Percentiles rank a stretch among this genome's conserved stretches.
Evolutionary conservation across 2,329 filamentous ascomycete species (phyloP).

Genomic region (Leptographium radiaticola): DNA sequence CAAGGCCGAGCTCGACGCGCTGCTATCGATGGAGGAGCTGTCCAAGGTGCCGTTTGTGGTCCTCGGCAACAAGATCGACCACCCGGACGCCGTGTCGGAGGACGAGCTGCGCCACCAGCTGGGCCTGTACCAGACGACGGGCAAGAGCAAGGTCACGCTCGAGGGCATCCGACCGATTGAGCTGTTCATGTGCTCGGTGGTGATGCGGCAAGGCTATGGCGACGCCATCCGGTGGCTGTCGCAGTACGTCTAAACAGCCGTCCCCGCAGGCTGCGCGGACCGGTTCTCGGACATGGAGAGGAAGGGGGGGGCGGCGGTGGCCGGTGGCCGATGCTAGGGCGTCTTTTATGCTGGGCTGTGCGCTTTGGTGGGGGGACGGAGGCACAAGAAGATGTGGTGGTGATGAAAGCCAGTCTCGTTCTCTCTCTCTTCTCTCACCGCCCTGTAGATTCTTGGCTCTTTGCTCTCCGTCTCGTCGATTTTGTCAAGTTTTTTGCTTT

Average conservation of each 20-base stretch:
- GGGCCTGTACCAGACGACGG: conserved; percentile 90
- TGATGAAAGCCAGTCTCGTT: background rate
- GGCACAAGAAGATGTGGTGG: background rate
- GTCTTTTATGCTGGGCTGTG: background rate
- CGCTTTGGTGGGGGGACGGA: background rate
- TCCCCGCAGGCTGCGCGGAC: too few relatives aligned
- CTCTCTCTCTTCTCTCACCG: background rate
- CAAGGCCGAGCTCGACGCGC: conserved; percentile 92
- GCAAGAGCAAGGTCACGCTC: conserved; percentile 80
- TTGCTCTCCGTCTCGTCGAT: background rate
- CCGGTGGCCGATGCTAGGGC: background rate
- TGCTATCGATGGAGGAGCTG: conserved; percentile 93
- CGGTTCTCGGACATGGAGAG: background rate
- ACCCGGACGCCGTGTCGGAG: conserved; percentile 89
- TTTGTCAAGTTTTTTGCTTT: background rate
- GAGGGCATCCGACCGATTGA: conserved; percentile 92
- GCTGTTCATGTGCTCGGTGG: conserved; percentile 98
- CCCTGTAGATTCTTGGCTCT: too few relatives aligned
- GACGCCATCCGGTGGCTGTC: conserved; percentile 87
- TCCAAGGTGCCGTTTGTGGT: conserved; percentile 91
- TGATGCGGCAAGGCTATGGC: conserved; percentile 91
- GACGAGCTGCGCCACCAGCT: conserved; percentile 87
- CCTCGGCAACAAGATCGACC: conserved; percentile 98
- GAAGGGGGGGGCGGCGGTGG: background rate
- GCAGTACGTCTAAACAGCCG: conserved; percentile 70